Base-by-base conservation (phyloP, 352 stramenopile species). In the Phytopythium montanum region DNA sequence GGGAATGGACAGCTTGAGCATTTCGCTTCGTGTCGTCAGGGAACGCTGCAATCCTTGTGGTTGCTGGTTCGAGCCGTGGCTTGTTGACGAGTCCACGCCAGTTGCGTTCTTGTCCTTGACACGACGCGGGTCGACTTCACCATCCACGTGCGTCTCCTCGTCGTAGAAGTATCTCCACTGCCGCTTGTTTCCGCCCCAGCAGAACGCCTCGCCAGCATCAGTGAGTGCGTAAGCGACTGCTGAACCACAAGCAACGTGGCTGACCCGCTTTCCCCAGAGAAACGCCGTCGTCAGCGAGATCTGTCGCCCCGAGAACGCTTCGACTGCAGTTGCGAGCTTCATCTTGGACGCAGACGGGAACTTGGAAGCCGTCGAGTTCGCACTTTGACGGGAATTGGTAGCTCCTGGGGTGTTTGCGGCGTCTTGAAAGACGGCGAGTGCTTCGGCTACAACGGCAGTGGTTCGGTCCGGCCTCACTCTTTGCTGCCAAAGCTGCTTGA, bases 131-230 rank as follows among this genome's bases (percentile, higher is more conserved):
- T 63, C 25, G 31, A 19, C 28, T 50, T 52, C 57, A 14, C 50
- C 31, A 14, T 58, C 54, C 18, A 10, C 38, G 41, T 66, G 58
- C 1, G 73, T 82, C 5, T 28, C 44, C 25, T 77, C 62, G 39
- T 90, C 73, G 51, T 93, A 90, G 48, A 92, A 88, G 39, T 90
- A 92, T 31, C 65, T 61, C 84, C 84, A 93, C 45, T 70, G 63
- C 6, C 78, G 77, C 33, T 79, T 79, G 57, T 82, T 90, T 4
- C 82, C 85, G 26, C 85, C 85, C 85, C 85, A 94, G 54, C 79
- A 91, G 55, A 88, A 92, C 0, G 87, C 59, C 69, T 92, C 76
- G 3, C 82, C 82, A 1, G 77, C 56, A 52, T 90, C 82, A 12
- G 85, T 89, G 21, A 94, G 68, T 5, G 80, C 85, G 42, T 87